phyloP scores from a whole-genome alignment of 2,329 filamentous ascomycete genomes.

The Epicoccum sorghinum region DNA sequence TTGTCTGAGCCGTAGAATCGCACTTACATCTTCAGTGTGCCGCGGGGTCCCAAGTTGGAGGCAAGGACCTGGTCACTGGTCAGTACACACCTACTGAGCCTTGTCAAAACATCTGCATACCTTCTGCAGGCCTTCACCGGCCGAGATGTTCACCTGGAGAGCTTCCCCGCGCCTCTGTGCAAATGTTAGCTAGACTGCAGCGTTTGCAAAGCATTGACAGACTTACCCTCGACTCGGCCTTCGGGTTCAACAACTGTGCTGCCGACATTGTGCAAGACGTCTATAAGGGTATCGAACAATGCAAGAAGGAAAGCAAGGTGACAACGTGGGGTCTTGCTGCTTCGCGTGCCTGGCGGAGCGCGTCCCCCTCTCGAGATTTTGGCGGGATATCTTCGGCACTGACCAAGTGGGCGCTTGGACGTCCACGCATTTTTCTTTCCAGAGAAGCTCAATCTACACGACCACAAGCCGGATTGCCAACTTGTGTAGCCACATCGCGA shows the following conservation, averaged over 20 bases:
- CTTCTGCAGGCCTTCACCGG: slow-evolving; percentile 77
- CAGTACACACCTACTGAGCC: slow-evolving; percentile 12
- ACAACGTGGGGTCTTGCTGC: slow-evolving; percentile 30
- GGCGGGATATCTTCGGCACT: slow-evolving; percentile 10
- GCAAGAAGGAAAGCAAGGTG: slow-evolving; percentile 24
- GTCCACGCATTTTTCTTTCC: slow-evolving; percentile 25
- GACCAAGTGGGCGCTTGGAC: slow-evolving; percentile 5
- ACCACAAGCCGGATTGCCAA: slow-evolving; percentile 20
- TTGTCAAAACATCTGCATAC: slow-evolving; percentile 21
- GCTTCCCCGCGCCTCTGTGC: slow-evolving; percentile 91
- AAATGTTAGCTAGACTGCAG: slow-evolving; percentile 51
- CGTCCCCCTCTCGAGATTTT: slow-evolving; percentile 32
- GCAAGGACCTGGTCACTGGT: slow-evolving; percentile 78
- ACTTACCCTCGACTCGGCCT: slow-evolving; percentile 94
- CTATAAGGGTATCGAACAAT: slow-evolving; percentile 31
- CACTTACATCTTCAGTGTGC: slow-evolving; percentile 96
- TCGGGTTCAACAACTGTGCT: slow-evolving; percentile 96
- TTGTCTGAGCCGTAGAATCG: slow-evolving; percentile 31
- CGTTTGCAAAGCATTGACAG: slow-evolving; percentile 14
- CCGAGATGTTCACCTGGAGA: slow-evolving; percentile 93
- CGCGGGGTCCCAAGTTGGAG: slow-evolving; percentile 91
- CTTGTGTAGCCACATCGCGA: slow-evolving; percentile 12
- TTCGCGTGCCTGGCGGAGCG: slow-evolving; percentile 37
- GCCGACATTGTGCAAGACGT: slow-evolving; percentile 75
- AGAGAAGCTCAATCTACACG: slow-evolving; percentile 22